Evolutionary conservation across 768 basidiomycete species (phyloP).

Genomic region (Trametes cinnabarina): DNA sequence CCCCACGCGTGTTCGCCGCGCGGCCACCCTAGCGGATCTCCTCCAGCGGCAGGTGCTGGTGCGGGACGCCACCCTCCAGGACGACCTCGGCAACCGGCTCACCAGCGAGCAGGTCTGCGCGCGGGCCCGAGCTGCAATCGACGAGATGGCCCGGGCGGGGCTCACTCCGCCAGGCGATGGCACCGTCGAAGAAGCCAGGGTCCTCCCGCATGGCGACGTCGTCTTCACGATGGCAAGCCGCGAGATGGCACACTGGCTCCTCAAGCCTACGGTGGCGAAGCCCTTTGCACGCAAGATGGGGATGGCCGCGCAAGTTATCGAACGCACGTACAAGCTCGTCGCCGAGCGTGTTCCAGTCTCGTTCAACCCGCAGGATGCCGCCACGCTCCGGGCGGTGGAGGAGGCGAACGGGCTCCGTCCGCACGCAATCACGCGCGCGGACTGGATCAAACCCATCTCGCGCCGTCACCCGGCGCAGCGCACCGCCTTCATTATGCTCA

Average conservation of each 20-base stretch:
- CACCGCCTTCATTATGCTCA: conserved; percentile 26
- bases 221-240: not conserved
- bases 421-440: not conserved
- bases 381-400: not conserved
- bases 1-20: conserved; percentile 1
- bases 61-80: not conserved
- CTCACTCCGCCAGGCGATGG: not conserved
- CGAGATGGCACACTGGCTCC: not conserved
- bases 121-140: not conserved
- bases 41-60: conserved; percentile 9
- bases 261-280: not conserved
- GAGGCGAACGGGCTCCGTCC: not conserved
- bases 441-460: conserved; percentile 30
- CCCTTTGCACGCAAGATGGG: conserved; percentile 9
- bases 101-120: not conserved
- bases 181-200: not conserved
- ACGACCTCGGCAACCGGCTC: not conserved
- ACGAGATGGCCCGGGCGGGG: not conserved
- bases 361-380: not conserved
- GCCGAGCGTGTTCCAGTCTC: conserved; percentile 1
- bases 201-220: not conserved
- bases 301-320: not conserved
- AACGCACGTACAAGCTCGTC: conserved; percentile 5
- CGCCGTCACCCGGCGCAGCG: conserved; percentile 18
- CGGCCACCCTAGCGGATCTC: not conserved